Evolutionary conservation across 345 rosid species (phyloP), one percentile per base, ranked within the genome.

Genomic region (Eucalyptus cloeziana): DNA sequence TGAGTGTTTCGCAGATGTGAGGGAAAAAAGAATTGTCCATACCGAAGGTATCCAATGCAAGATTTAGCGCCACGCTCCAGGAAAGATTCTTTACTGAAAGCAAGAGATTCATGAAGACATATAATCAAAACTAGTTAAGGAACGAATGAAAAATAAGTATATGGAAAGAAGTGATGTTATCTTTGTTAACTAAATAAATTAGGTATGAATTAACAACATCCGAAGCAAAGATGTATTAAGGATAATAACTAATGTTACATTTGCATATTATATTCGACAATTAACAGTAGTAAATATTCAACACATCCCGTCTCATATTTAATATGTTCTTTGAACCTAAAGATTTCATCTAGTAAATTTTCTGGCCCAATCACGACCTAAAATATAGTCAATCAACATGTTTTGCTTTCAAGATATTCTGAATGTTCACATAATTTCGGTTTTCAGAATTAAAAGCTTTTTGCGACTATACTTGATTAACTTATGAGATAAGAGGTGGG

Each of bases 21-120:
- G 69, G 69, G 3, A 64, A 67, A 67, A 31, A 7, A 1, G 40
- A 67, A n/a, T 67, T 3, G 17, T 67, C 37, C 79, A 27, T 67
- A 67, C 79, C 79, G 21, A 67, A 67, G 79, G 3, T 31, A 67
- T n/a, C 4, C 5, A 67, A 0, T 31, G 40, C 21, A 67, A n/a
- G 0, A 15, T 14, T 7, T 67, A n/a, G 79, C 40, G 21, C 6
- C 11, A 0, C 2, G 10, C 40, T 40, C 40, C 21, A n/a, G 76
- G 22, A 64, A n/a, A 40, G 4, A 64, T 64, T n/a, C 21, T 14
- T 21, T 64, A n/a, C 3, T 7, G 19, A n/a, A 64, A 64, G 37
- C 21, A 67, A 67, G 79, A 67, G 40, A 67, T 67, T 67, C 3
- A 67, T 13, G n/a, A 62, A 4, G 69, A 62, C 69, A 62, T 25